Base-by-base conservation (phyloP, 2,329 filamentous ascomycete genomes). In the Colletotrichum tropicicola region DNA sequence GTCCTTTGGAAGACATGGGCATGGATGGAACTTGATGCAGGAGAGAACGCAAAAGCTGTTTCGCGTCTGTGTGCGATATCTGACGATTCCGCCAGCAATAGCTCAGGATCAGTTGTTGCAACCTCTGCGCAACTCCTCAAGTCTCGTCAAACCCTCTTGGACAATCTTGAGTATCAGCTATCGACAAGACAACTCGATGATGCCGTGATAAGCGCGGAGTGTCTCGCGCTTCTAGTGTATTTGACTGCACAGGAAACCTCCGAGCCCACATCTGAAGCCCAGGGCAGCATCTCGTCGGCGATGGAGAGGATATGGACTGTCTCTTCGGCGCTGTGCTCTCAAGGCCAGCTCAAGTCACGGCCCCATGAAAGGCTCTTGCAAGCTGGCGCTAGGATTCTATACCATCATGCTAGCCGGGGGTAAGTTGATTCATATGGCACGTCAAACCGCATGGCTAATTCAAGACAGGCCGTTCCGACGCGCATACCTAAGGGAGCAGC, bases 291-390 rank as follows among this genome's bases (percentile, higher is more conserved):
- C 32, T 77, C 79, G 7, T 78, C 83, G n/a, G 83, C 81, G 35
- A 82, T 85, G 69, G 72, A 71, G 7, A 74, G 73, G 59, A 78
- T 83, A 56, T 79, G 74, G 32, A 70, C 68, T 9, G 82, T 79
- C 61, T 85, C 82, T 8, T 69, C 72, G 1, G 82, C 82, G 4
- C 75, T 88, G 5, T 70, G 73, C 5, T 73, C 78, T 3, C 80
- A 78, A 32, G 72, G 75, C 6, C 69, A 75, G 6, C 71, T 70
- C 6, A 48, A 67, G 0, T 76, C 77, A 7, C 67, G 77, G 0
- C 71, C 78, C 2, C 84, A 88, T 37, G 92, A 97, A 74, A 78
- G 85, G 1, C 78, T 93, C 0, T 85, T 94, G 15, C 92, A 97
- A 78, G 84, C 84, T 59, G 87, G 89, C 28, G 85, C 90, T 6